Evolutionary conservation across 768 basidiomycete genomes (phyloP).

Genomic region (Hygrophorus pudorinus): DNA sequence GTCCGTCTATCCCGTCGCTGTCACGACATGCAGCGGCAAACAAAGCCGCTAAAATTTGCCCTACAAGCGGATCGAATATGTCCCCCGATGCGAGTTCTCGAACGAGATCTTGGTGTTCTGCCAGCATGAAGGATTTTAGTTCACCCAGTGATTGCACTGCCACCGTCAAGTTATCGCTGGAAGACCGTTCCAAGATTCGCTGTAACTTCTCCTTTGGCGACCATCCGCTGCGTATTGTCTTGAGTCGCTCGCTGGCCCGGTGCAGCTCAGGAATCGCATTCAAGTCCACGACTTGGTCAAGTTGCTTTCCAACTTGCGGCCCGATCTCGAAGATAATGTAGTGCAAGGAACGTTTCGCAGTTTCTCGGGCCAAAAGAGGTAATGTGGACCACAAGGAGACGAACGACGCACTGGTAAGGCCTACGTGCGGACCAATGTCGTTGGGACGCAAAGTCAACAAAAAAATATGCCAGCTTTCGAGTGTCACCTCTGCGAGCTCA

Average conservation of each 20-base stretch:
- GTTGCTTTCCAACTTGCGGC: constrained; percentile 37
- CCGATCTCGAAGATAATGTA: constrained; percentile 62
- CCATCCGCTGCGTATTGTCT: constrained; percentile 36
- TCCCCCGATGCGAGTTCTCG: constrained; percentile 70
- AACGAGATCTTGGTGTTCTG: constrained; percentile 42
- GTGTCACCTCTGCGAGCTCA: constrained; percentile 67
- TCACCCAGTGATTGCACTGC: constrained; percentile 67
- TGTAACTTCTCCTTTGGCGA: constrained; percentile 45
- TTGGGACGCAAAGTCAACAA: constrained; percentile 50
- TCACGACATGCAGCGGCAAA: constrained; percentile 68
- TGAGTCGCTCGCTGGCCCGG: constrained; percentile 31
- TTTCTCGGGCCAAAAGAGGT: constrained; percentile 34
- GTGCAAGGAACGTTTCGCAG: constrained; percentile 51
- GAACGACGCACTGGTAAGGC: constrained; percentile 79
- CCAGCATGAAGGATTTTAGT: constrained; percentile 53
- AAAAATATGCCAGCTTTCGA: constrained; percentile 76
- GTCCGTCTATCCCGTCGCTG: constrained; percentile 57
- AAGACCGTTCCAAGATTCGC: constrained; percentile 62
- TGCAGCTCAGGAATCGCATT: constrained; percentile 58
- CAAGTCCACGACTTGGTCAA: constrained; percentile 78
- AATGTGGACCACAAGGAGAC: constrained; percentile 69
- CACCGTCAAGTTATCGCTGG: constrained; percentile 75
- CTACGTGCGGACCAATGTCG: constrained; percentile 79
- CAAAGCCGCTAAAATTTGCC: constrained; percentile 55
- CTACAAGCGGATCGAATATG: constrained; percentile 69